Evolutionary conservation across 495 filamentous ascomycete species (phyloP).

Genomic region (Tuber calosporum): DNA sequence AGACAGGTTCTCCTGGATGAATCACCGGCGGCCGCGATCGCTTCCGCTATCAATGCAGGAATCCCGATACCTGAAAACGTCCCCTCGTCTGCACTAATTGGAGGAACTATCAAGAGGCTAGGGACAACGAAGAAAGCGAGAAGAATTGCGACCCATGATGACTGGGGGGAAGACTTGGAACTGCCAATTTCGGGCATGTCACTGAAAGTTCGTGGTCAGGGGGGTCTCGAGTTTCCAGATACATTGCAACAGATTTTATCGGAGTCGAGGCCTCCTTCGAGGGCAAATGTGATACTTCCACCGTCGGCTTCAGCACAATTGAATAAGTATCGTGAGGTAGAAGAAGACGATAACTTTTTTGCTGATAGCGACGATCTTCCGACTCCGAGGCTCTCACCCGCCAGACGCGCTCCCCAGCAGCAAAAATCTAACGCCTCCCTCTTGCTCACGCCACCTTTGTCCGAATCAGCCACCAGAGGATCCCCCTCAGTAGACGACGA

Average conservation of each 20-base stretch:
- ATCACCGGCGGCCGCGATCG: conserved; percentile 55
- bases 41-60: conserved; percentile 75
- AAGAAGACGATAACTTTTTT: conserved; percentile 55
- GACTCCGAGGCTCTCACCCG: conserved; percentile 62
- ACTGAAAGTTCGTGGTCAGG: conserved; percentile 57
- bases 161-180: conserved; percentile 88
- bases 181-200: conserved; percentile 55
- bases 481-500: conserved; percentile 50
- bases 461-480: conserved; percentile 42
- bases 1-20: conserved; percentile 41
- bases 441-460: conserved; percentile 49
- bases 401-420: conserved; percentile 47
- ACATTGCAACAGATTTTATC: conserved; percentile 57
- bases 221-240: conserved; percentile 58
- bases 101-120: conserved; percentile 87
- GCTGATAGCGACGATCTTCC: conserved; percentile 52
- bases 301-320: conserved; percentile 43
- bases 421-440: conserved; percentile 42
- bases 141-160: conserved; percentile 61
- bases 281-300: conserved; percentile 36
- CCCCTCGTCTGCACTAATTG: conserved; percentile 85
- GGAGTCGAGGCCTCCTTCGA: conserved; percentile 43
- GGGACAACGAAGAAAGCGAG: conserved; percentile 73
- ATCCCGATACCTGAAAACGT: conserved; percentile 87
- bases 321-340: conserved; percentile 55